phyloP scores from a whole-genome alignment of 1,284 basidiomycete species.

The Cutaneotrichosporon sp. region DNA sequence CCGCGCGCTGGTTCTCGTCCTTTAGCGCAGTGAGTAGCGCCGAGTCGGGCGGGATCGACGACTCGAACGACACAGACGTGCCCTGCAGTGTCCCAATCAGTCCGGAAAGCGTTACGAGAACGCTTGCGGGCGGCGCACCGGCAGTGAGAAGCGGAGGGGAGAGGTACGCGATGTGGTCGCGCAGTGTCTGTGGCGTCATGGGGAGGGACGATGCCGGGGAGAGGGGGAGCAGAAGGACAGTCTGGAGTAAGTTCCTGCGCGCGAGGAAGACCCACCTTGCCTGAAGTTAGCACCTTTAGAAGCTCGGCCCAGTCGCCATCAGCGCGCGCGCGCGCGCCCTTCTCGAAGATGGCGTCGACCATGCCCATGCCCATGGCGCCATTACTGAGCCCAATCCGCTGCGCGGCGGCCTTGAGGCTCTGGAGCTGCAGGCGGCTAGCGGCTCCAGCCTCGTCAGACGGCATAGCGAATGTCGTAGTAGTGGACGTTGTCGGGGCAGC shows the following conservation, averaged over 20 bases:
- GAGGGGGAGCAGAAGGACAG: constrained; percentile 68
- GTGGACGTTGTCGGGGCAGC: background rate
- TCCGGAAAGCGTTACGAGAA: constrained; percentile 72
- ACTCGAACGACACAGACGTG: constrained; percentile 31
- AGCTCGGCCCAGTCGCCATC: constrained; percentile 75
- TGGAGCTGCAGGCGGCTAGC: constrained; percentile 60
- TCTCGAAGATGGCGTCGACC: constrained; percentile 66
- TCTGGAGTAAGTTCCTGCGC: constrained; percentile 50
- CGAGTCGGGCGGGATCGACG: constrained; percentile 56
- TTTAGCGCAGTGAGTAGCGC: constrained; percentile 60
- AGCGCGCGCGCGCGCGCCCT: constrained; percentile 57
- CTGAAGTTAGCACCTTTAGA: constrained; percentile 60
- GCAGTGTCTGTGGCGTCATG: constrained; percentile 67
- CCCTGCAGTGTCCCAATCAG: constrained; percentile 60
- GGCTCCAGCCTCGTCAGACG: constrained; percentile 6
- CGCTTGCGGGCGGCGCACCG: constrained; percentile 43
- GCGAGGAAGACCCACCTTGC: constrained; percentile 56
- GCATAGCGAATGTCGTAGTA: constrained; percentile 10
- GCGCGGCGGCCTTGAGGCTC: constrained; percentile 72
- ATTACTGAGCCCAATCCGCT: constrained; percentile 64
- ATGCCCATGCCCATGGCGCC: constrained; percentile 75
- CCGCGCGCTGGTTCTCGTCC: constrained; percentile 53
- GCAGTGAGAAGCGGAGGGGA: constrained; percentile 29
- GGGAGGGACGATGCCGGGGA: constrained; percentile 51
- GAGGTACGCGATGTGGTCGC: constrained; percentile 65